Evolutionary conservation across 2,329 filamentous ascomycete species (phyloP), one percentile per base, ranked within the genome.

Genomic region (Scedosporium dehoogii): DNA sequence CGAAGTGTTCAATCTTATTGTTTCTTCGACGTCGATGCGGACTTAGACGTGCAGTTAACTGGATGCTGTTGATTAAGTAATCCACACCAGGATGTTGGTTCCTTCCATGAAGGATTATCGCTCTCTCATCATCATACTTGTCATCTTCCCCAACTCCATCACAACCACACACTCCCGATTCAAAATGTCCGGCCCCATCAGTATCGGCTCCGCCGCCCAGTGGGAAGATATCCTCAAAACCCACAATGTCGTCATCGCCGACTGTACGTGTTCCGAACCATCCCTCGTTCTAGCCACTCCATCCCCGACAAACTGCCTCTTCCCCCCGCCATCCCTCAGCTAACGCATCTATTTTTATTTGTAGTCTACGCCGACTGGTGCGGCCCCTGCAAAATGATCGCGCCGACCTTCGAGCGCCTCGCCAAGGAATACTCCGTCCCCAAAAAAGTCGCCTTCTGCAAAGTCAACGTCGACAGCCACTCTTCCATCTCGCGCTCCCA

Each of bases 341-440:
- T 29, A 23, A 9, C 46, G n/a, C 38, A 4, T 46, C 59, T 56
- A 12, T 46, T 59, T 67, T 69, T 21, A 27, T 21, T 27, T 58
- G 59, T 69, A 96, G 91, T 97, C 81, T 96, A 94, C 72, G 93
- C 93, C 74, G 90, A 96, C 77, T 96, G 91, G 90, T 97, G 92
- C 74, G 89, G 88, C 63, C 92, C 93, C 70, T 97, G 92, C 84
- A 96, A 96, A 78, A 85, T 88, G 72, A 96, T 97, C 67, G 90
- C 90, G 59, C 93, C 93, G 21, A 85, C 90, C 63, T 97, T 96
- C 75, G 91, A 96, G 71, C 85, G 88, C 69, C 86, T 97, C 63
- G 85, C 92, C 58, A 81, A 82, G 64, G 89, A 93, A 73, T 85
- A 94, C 70, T 87, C 91, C 58, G 87, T 91, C 67, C 87, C 91